These are phyloP conservation scores for Aspergillus affinis DNA, from an alignment of 495 filamentous ascomycete genomes.

Conservation along the genomic window DNA sequence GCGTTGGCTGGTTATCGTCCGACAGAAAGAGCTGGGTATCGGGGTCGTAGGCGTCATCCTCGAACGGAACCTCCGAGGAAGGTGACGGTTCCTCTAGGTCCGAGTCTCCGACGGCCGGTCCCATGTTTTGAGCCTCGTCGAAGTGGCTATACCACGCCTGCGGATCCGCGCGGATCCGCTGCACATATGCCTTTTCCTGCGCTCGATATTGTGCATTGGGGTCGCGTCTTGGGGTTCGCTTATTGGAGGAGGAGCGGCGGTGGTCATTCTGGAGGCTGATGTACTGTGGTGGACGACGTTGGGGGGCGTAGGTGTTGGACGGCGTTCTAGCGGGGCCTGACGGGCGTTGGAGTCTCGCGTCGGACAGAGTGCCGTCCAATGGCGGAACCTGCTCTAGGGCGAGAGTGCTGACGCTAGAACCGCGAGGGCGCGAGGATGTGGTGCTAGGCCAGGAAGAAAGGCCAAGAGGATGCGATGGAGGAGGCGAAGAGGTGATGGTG, in stretches of 20 bases:
- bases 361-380: slow-evolving; percentile 27
- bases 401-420: slow-evolving; percentile 39
- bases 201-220: slow-evolving; percentile 79
- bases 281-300: slow-evolving; percentile 67
- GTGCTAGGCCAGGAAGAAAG: slow-evolving; percentile 44
- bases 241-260: slow-evolving; percentile 54
- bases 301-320: slow-evolving; percentile 72
- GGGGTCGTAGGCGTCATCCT: slow-evolving; percentile 83
- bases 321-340: slow-evolving; percentile 62
- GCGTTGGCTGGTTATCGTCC: slow-evolving; percentile 79
- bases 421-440: slow-evolving; percentile 37
- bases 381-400: slow-evolving; percentile 31
- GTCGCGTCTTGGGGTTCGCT: slow-evolving; percentile 55
- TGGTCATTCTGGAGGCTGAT: slow-evolving; percentile 50
- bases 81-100: slow-evolving; percentile 91
- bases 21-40: slow-evolving; percentile 89
- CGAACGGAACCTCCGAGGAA: slow-evolving; percentile 76
- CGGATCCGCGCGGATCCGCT: slow-evolving; percentile 69
- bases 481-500: slow-evolving; percentile 44
- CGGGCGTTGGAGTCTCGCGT: slow-evolving; percentile 54
- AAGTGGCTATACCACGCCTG: slow-evolving; percentile 70
- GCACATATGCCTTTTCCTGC: slow-evolving; percentile 81
- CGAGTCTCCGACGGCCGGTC: slow-evolving; percentile 67
- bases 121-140: slow-evolving; percentile 62
- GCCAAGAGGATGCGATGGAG: slow-evolving; percentile 37